Evolutionary conservation across 441 rosid species (phyloP).

Genomic region (Jatropha multifida): DNA sequence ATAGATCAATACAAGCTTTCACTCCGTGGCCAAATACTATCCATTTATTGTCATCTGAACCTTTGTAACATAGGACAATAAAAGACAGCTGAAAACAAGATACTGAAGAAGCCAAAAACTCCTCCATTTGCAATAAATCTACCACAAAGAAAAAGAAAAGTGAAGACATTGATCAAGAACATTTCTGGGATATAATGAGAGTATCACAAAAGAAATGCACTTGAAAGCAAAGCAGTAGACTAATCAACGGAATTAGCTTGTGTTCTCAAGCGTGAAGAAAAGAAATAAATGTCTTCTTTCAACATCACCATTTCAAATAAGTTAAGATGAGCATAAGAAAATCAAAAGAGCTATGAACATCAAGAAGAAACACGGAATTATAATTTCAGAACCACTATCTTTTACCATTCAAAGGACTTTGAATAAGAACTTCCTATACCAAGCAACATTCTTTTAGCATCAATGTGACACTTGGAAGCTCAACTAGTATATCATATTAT

Average conservation of each 20-base stretch:
- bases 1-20: background rate
- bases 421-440: background rate
- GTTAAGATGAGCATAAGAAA: background rate
- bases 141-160: background rate
- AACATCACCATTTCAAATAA: background rate
- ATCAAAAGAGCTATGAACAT: background rate
- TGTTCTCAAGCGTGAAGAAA: background rate
- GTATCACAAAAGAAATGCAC: background rate
- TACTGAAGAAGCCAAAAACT: background rate
- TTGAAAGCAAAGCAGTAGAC: background rate
- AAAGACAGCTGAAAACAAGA: background rate
- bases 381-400: background rate
- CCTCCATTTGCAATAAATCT: background rate
- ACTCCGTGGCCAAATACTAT: background rate
- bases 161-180: background rate
- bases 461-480: background rate
- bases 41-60: background rate
- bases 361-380: background rate
- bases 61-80: background rate
- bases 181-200: background rate
- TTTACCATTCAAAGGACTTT: background rate
- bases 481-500: no score
- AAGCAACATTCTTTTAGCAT: background rate
- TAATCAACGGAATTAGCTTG: background rate
- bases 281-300: background rate